Evolutionary conservation across 2,329 filamentous ascomycete genomes (phyloP), one percentile per base, ranked within the genome.

Genomic region (Colletotrichum destructivum): DNA sequence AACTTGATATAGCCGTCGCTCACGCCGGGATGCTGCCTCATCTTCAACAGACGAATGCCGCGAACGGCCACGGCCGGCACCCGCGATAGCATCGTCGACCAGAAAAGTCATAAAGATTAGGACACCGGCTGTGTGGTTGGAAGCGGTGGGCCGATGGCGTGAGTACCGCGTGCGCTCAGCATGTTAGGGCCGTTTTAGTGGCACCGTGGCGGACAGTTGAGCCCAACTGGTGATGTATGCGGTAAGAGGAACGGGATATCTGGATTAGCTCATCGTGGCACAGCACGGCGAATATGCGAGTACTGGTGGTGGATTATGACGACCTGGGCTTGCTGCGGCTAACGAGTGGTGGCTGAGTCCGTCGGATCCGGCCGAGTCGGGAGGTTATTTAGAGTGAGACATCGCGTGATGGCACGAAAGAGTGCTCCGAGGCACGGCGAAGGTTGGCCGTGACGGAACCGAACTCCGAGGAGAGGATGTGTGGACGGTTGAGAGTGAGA

Each of bases 111-210:
- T 26, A 11, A n/a, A 46, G 31, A 40, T 26, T 38, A 26, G 11
- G 51, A 18, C 18, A 12, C 16, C n/a, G 40, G 16, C 35, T 11
- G 4, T 11, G 4, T n/a, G 18, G 26, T 23, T 46, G 35, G 12
- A 52, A 42, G 35, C 31, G 38, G 38, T 12, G 35, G 15, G 18
- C 31, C 54, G 57, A 26, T 16, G 21, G 46, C 4, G 44, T 4
- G 23, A 31, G 35, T 12, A 18, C 40, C 35, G 38, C 55, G 64
- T 44, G 55, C 56, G 18, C 23, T 40, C 64, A 46, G 18, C 47
- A 35, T 16, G 26, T 61, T 54, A 38, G 16, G 23, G 44, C 55
- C 21, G 64, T 66, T 66, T 66, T 42, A 13, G 56, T 26, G 46
- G 38, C 55, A 23, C 21, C 35, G 52, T 35, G 21, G 46, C 35